Conservation (phyloP, 805 yeast genomes). For the Candida coleopterorum region DNA sequence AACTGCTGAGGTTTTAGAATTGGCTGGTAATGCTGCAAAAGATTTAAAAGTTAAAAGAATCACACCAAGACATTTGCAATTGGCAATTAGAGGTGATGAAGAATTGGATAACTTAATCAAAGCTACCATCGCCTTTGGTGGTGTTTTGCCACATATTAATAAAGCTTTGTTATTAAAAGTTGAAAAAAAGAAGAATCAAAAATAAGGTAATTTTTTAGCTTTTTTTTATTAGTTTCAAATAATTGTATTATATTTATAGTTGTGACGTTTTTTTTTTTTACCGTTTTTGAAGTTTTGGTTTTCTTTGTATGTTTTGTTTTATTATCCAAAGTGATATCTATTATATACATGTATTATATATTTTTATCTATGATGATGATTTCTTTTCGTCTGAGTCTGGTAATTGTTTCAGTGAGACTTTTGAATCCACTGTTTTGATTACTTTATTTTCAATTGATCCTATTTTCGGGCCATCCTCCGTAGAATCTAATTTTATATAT, state of each 20-base stretch:
- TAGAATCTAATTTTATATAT: slow-evolving; percentile 11
- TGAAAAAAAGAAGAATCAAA: slow-evolving; percentile 47
- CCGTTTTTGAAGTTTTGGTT: too few relatives aligned
- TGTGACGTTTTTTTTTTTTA: too few relatives aligned
- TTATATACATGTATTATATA: too few relatives aligned
- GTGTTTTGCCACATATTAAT: slow-evolving; percentile 94
- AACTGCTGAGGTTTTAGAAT: slow-evolving; percentile 94
- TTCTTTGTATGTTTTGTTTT: too few relatives aligned
- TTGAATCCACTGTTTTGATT: too few relatives aligned
- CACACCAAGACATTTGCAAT: slow-evolving; percentile 94
- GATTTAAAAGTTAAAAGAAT: slow-evolving; percentile 94
- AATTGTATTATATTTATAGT: slow-evolving; percentile 1
- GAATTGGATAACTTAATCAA: slow-evolving; percentile 90
- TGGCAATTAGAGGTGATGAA: slow-evolving; percentile 97
- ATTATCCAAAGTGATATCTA: too few relatives aligned
- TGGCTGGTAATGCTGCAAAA: slow-evolving; percentile 98
- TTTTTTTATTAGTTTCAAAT: neutral
- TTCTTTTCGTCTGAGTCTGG: neutral
- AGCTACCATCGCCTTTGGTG: slow-evolving; percentile 97
- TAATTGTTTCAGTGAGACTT: neutral
- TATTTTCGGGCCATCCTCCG: neutral
- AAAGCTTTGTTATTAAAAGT: slow-evolving; percentile 75
- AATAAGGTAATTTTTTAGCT: neutral
- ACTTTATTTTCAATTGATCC: neutral
- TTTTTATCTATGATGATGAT: neutral